Evolutionary conservation across 441 rosid species (phyloP), one percentile per base, ranked within the genome.

Genomic region (Populus hybrid): DNA sequence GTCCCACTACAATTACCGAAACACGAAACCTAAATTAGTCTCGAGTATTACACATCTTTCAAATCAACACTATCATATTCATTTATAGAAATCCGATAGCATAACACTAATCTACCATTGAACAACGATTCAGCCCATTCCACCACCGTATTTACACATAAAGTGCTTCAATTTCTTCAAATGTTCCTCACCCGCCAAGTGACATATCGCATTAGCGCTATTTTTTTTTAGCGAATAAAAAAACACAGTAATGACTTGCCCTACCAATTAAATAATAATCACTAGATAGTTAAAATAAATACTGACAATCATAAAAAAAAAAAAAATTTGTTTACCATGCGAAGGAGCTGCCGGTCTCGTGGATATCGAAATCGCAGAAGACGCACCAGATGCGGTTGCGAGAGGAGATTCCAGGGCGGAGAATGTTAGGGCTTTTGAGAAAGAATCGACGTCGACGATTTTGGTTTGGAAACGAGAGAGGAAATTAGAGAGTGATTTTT

Each of bases 331-430:
- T 81, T 77, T 81, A 94, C 98, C 97, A 91, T 70, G 92, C 90
- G 46, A 93, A 90, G 81, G 88, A 84, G 88, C 93, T 93, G 59
- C 82, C 88, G 14, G 78, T 78, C 84, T 94, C 98, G 66, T 79
- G 81, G 34, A 94, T 74, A 61, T 90, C 97, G 50, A 75, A 69
- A 57, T 92, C 98, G 75, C 99, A 94, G 86, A 94, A 87, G 84
- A 91, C 90, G 81, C 97, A 91, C 98, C 98, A 92, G 40, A 93
- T 79, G 76, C 95, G 89, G 81, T 88, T 89, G 57, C 83, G 86
- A 61, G 89, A 86, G 69, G 90, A 87, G 79, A 82, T 86, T 40
- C 90, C 93, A 12, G 88, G 86, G 28, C 86, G 88, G 72, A 94
- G 85, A 70, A 81, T 21, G 86, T 68, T 83, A 82, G 97, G 96